Base-by-base conservation (phyloP, 192 early-diverging fungal genomes). In the Podila clonocystis region DNA sequence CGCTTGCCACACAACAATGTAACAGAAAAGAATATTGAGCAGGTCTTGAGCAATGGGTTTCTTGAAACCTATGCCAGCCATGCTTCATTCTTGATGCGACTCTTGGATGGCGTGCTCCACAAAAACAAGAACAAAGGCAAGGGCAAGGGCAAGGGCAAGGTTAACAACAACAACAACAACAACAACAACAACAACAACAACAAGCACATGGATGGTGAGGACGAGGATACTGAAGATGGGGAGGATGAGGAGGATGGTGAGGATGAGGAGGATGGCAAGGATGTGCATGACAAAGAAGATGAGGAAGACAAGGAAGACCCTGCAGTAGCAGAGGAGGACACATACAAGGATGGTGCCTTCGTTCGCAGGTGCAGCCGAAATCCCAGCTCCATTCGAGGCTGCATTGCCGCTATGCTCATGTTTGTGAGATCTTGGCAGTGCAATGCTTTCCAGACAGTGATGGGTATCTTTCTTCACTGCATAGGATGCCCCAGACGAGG, bases 391-490 rank as follows among this genome's bases (percentile, higher is more conserved):
- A 58, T 70, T 52, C 68, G 61, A 64, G 70, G 62, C 57, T 63
- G 61, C 62, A 64, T 72, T 24, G 70, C 50, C 31, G 30, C 70
- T 28, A 58, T 64, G 3, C 62, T 72, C 50, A 64, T 72, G 62
- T 64, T 72, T 58, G 52, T 64, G 50, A 41, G 50, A 22, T 72
- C 70, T 26, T 62, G 19, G 22, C 60, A 58, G 31, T 61, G 57
- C 49, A 72, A 64, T 31, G 50, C 61, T 34, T 72, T 72, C 20
- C 70, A 64, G 31, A 64, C 70, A n/a, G 38, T 72, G 50, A 58
- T 73, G 71, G 71, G 71, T 15, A n/a, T 65, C 34, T 73, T 50
- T 65, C 58, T 73, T 7, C 58, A 48, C 24, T 58, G 26, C 19
- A 71, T 48, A 50, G 71, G 71, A 65, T 59, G 38, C 9, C 62